Conservation (phyloP, 805 yeast genomes). For the Komagataella mondaviorum region DNA sequence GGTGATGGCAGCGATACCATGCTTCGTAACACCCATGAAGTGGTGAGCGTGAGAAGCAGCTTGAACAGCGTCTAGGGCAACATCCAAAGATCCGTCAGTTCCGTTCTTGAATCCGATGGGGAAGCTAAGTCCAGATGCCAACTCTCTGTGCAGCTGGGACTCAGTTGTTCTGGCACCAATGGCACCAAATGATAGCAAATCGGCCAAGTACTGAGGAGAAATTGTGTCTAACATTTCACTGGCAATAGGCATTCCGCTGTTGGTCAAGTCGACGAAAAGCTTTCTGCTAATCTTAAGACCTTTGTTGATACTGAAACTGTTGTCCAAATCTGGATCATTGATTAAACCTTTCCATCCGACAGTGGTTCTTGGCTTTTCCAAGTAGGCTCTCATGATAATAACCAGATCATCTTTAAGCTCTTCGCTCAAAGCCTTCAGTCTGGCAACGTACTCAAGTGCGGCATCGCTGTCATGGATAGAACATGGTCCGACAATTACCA, state of each 20-base stretch:
- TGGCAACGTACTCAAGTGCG: conserved; percentile 76
- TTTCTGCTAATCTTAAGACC: conserved; percentile 85
- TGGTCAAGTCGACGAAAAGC: conserved; percentile 73
- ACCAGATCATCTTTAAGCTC: conserved; percentile 62
- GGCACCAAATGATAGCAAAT: conserved; percentile 91
- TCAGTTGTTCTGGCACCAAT: conserved; percentile 99
- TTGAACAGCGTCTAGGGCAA: conserved; percentile 86
- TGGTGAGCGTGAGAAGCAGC: conserved; percentile 92
- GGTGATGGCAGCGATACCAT: conserved; percentile 92
- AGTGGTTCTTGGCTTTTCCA: conserved; percentile 96
- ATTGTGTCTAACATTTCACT: conserved; percentile 97
- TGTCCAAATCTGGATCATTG: conserved; percentile 93
- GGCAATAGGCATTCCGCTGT: conserved; percentile 72
- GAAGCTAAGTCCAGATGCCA: conserved; percentile 93
- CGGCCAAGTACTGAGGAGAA: conserved; percentile 90
- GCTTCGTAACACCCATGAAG: conserved; percentile 88
- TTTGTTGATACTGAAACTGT: conserved; percentile 85
- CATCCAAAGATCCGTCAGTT: conserved; percentile 91
- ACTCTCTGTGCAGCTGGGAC: conserved; percentile 93
- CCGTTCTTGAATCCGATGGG: conserved; percentile 98
- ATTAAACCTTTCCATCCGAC: conserved; percentile 99
- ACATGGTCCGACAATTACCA: conserved; percentile 93
- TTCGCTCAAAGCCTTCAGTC: conserved; percentile 44
- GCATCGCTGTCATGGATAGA: conserved; percentile 91
- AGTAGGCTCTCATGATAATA: conserved; percentile 93